Evolutionary conservation across 2,329 filamentous ascomycete species (phyloP).

Genomic region (Eutypa lata): DNA sequence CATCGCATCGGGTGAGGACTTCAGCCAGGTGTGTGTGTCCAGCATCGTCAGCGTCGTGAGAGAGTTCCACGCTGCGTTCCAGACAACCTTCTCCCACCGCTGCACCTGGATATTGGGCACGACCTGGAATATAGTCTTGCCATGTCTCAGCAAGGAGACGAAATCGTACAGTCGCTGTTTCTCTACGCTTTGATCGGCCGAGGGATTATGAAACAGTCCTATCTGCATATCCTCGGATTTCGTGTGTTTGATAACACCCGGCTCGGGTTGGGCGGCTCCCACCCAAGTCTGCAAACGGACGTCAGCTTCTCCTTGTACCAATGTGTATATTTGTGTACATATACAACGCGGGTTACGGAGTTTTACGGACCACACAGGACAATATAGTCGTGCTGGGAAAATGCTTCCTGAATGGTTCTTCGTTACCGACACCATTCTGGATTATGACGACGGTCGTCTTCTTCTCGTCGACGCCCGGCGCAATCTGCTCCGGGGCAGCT

Average conservation of each 20-base stretch:
- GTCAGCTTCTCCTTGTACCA: too few relatives aligned
- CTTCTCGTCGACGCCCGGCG: constrained; percentile 31
- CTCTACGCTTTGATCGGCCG: constrained; percentile 28
- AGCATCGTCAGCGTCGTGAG: constrained; percentile 54
- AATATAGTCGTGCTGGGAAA: constrained; percentile 53
- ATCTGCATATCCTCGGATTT: constrained; percentile 54
- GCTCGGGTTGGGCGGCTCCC: constrained; percentile 46
- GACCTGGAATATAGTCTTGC: constrained; percentile 43
- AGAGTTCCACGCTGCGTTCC: constrained; percentile 61
- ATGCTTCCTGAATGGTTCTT: constrained; percentile 46
- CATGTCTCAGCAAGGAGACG: constrained; percentile 34
- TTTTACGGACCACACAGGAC: constrained; percentile 47
- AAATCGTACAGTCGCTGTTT: constrained; percentile 37
- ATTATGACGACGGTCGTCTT: constrained; percentile 55
- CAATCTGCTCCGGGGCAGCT: constrained; percentile 30
- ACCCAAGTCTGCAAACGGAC: constrained; percentile 42
- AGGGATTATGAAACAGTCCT: constrained; percentile 44
- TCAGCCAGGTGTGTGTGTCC: constrained; percentile 50
- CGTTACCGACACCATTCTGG: constrained; percentile 61
- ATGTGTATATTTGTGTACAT: too few relatives aligned
- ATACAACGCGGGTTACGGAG: too few relatives aligned
- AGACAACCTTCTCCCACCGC: constrained; percentile 58
- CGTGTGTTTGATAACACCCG: constrained; percentile 48
- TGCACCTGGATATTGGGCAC: constrained; percentile 53
- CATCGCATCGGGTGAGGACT: constrained; percentile 40